Conservation (phyloP, 2,329 filamentous ascomycete genomes). For the Chaetoscypha palmicola region DNA sequence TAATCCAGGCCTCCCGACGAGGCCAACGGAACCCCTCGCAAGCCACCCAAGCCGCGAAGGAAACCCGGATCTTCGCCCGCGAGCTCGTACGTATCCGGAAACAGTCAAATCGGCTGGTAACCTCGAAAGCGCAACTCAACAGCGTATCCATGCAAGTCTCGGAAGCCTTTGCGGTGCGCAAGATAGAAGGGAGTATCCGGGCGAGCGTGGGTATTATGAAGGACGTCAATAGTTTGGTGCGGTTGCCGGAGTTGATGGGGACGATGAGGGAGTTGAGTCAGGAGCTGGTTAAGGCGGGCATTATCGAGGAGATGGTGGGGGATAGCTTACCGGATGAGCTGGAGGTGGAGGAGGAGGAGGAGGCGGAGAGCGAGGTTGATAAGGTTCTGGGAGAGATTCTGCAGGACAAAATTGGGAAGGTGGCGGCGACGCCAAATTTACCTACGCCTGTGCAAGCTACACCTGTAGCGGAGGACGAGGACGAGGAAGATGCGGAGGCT, state of each 20-base stretch:
- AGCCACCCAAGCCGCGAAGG: conserved; percentile 68
- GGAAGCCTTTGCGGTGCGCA: conserved; percentile 89
- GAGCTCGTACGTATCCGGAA: conserved; percentile 81
- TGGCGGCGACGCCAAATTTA: conserved; percentile 50
- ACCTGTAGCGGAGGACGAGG: conserved; percentile 54
- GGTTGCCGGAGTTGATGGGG: conserved; percentile 75
- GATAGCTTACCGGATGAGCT: conserved; percentile 75
- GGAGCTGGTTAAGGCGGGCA: conserved; percentile 88
- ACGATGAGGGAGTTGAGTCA: conserved; percentile 85
- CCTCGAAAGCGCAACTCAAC: conserved; percentile 83
- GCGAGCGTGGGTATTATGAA: conserved; percentile 92
- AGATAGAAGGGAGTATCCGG: conserved; percentile 88
- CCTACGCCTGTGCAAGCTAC: conserved; percentile 44
- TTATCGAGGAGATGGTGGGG: conserved; percentile 95
- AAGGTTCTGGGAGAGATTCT: conserved; percentile 88
- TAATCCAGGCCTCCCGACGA: conserved; percentile 74
- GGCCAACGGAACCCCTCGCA: conserved; percentile 74
- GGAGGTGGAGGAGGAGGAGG: conserved; percentile 65
- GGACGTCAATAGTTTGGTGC: conserved; percentile 81
- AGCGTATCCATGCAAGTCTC: conserved; percentile 97
- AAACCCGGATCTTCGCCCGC: conserved; percentile 80
- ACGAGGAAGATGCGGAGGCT: conserved; percentile 80
- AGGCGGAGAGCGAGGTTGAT: conserved; percentile 78
- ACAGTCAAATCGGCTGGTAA: conserved; percentile 66
- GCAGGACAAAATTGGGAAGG: conserved; percentile 69